These are phyloP conservation scores for Alliaria petiolata DNA, from an alignment of 345 rosid genomes.

Conservation along the genomic window DNA sequence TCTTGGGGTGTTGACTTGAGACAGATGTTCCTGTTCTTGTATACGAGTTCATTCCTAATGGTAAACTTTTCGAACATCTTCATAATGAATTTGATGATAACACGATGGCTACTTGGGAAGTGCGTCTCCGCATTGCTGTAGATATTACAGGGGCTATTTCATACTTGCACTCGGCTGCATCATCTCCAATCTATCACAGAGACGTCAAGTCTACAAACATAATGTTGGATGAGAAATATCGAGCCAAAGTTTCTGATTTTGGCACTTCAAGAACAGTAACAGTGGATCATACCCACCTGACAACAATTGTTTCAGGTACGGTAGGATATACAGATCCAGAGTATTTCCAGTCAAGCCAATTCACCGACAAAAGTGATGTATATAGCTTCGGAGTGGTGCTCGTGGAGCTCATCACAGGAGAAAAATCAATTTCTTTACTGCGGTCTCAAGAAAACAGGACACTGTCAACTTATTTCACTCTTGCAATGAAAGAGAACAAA, in stretches of 20 bases:
- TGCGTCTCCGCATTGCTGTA: neutral
- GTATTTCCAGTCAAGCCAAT: neutral
- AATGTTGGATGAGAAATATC: neutral
- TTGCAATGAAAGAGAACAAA: neutral
- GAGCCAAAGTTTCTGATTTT: neutral
- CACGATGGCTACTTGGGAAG: neutral
- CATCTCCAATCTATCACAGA: neutral
- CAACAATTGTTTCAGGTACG: neutral
- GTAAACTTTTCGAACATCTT: neutral
- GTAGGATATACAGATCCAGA: neutral
- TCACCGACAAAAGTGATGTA: neutral
- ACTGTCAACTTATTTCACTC: neutral
- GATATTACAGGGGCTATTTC: neutral
- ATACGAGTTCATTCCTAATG: neutral
- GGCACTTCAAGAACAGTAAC: neutral
- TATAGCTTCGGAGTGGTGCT: neutral
- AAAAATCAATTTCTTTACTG: neutral
- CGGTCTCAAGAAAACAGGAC: conserved; percentile 12
- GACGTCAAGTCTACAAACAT: neutral
- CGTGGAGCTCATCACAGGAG: conserved; percentile 1
- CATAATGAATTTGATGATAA: neutral
- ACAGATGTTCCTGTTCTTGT: neutral
- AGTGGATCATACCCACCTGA: neutral
- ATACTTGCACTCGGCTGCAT: neutral
- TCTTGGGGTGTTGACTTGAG: neutral